These are phyloP conservation scores for Monosporascus sp. DNA, from an alignment of 2,329 filamentous ascomycete species.

Conservation along the genomic window DNA sequence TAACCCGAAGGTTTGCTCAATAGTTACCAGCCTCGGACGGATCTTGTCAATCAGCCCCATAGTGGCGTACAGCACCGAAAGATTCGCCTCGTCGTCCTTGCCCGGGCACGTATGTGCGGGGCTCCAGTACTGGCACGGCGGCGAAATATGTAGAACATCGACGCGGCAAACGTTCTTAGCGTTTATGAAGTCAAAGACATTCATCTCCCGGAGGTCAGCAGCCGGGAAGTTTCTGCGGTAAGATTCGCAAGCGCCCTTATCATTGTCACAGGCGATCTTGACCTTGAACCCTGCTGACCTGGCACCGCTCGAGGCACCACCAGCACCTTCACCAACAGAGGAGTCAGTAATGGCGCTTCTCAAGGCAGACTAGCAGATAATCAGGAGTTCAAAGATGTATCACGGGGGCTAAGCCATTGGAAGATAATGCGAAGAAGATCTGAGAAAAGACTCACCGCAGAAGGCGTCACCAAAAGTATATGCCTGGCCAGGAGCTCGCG, in stretches of 20 bases:
- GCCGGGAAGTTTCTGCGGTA: slow-evolving; percentile 53
- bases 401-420: no score
- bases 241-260: slow-evolving; percentile 45
- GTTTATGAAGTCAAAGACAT: slow-evolving; percentile 42
- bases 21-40: slow-evolving; percentile 61
- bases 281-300: slow-evolving; percentile 49
- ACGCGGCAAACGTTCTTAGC: slow-evolving; percentile 27
- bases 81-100: slow-evolving; percentile 59
- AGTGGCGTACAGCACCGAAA: slow-evolving; percentile 46
- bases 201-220: slow-evolving; percentile 38
- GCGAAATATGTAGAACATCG: slow-evolving; percentile 67
- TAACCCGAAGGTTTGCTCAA: slow-evolving; percentile 73
- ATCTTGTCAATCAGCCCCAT: slow-evolving; percentile 46
- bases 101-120: slow-evolving; percentile 57
- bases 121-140: slow-evolving; percentile 70
- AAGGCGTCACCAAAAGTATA: slow-evolving; percentile 70
- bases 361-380: no score
- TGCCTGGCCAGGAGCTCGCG: slow-evolving; percentile 28
- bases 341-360: no score
- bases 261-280: slow-evolving; percentile 58
- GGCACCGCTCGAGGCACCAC: slow-evolving; percentile 65
- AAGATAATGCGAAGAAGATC: no score
- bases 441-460: slow-evolving; percentile 40
- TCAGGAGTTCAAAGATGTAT: no score
- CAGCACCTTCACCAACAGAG: slow-evolving; percentile 33